phyloP scores from a whole-genome alignment of 441 rosid genomes.

The Daphne laureola region DNA sequence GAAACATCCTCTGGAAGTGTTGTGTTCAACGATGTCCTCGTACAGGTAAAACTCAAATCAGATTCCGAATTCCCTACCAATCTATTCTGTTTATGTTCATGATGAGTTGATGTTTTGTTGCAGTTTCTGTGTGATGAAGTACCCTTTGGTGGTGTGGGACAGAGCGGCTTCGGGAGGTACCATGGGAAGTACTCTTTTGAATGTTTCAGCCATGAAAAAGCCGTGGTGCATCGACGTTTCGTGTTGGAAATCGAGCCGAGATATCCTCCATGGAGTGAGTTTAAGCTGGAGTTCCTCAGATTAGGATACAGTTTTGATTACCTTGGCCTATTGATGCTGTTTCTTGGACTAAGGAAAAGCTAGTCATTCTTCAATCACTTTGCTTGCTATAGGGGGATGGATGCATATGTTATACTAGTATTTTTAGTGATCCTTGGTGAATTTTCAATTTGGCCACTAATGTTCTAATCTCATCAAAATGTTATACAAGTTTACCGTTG shows the following conservation, averaged over 20 bases:
- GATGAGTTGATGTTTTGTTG: constrained; percentile 4
- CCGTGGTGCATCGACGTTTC: constrained; percentile 50
- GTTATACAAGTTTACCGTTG: too few relatives aligned
- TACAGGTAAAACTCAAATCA: constrained; percentile 35
- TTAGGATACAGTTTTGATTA: constrained; percentile 46
- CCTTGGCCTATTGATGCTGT: constrained; percentile 37
- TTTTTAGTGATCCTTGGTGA: too few relatives aligned
- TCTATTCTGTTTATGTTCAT: neutral
- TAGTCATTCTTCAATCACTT: neutral
- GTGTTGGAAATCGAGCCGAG: constrained; percentile 58
- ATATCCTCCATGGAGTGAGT: constrained; percentile 76
- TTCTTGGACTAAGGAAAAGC: constrained; percentile 41
- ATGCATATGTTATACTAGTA: too few relatives aligned
- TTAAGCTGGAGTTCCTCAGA: constrained; percentile 57
- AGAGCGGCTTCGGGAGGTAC: constrained; percentile 80
- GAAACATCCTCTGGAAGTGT: constrained; percentile 77
- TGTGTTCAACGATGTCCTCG: constrained; percentile 58
- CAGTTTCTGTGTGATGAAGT: constrained; percentile 59
- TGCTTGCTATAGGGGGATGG: too few relatives aligned
- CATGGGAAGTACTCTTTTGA: constrained; percentile 91
- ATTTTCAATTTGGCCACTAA: too few relatives aligned
- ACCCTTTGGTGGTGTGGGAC: constrained; percentile 89
- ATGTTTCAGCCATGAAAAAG: constrained; percentile 88
- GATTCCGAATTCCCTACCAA: neutral
- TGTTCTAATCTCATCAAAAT: too few relatives aligned